Evolutionary conservation across 768 basidiomycete species (phyloP).

Genomic region (Leccinum broughii): DNA sequence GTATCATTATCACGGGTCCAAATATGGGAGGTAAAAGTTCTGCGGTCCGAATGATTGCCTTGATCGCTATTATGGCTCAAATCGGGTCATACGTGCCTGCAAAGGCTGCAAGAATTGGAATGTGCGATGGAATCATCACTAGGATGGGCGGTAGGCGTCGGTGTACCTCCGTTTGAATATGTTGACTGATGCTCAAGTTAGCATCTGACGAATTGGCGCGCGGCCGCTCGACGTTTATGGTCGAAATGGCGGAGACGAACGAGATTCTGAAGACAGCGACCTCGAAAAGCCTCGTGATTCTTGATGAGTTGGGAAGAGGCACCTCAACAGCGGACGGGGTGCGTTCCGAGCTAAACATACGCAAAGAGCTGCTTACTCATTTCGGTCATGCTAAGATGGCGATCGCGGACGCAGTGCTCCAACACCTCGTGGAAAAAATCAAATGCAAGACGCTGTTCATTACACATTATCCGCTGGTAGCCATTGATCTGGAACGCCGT

Average conservation of each 20-base stretch:
- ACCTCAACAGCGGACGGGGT: constrained; percentile 92
- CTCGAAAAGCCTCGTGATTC: constrained; percentile 75
- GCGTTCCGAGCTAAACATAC: constrained; percentile 11
- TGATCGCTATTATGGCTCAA: constrained; percentile 77
- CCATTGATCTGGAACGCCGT: constrained; percentile 59
- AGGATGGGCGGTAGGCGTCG: constrained; percentile 77
- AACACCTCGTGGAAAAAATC: constrained; percentile 59
- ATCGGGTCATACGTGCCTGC: constrained; percentile 96
- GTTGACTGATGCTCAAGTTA: constrained; percentile 24
- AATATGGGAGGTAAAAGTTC: constrained; percentile 92
- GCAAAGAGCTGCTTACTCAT: neutral
- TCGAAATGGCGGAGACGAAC: constrained; percentile 92
- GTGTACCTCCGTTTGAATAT: constrained; percentile 1
- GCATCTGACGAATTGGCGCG: constrained; percentile 87
- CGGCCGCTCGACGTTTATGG: constrained; percentile 95
- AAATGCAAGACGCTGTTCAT: constrained; percentile 86
- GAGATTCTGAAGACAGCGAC: constrained; percentile 84
- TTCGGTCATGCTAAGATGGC: constrained; percentile 58
- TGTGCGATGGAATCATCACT: constrained; percentile 83
- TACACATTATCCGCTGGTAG: constrained; percentile 90
- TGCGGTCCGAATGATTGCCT: constrained; percentile 73
- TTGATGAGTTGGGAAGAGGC: constrained; percentile 89
- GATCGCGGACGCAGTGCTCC: constrained; percentile 78
- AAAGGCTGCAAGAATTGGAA: constrained; percentile 63
- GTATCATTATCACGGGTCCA: constrained; percentile 79